Base-by-base conservation (phyloP, 371 early-diverging fungal genomes). In the Entomophthora muscae region DNA sequence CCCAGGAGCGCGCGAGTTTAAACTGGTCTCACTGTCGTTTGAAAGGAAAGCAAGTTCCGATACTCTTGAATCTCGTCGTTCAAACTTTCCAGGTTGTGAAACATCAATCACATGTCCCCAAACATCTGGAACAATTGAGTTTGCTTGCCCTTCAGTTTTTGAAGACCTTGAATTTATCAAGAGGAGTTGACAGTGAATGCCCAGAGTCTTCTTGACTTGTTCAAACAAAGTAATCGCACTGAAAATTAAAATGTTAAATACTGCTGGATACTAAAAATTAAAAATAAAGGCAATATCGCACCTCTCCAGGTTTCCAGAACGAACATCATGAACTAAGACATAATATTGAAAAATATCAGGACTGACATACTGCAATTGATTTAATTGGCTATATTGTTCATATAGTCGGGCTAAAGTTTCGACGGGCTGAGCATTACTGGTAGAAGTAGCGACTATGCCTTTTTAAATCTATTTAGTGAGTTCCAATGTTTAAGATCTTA, bases 391-490 rank as follows among this genome's bases (percentile, higher is more conserved):
- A 55, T 78, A 75, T 53, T 65, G 64, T 56, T 79, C 78, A 62
- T 77, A 80, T 22, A 89, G 74, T 42, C 75, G 73, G 56, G 78
- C 75, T 28, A 89, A 73, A 0, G 83, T 76, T 5, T 75, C 78
- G 22, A 92, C 74, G 0, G 93, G 92, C 66, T 93, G 89, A 0
- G 83, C 75, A 52, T 88, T 81, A 0, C 80, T 66, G 0, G 91
- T 84, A 0, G 93, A 87, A 13, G 86, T 82, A 7, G 84, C 90
- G 56, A 88, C 74, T 54, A 94, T 66, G 53, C 76, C 79, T 78
- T 56, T 13, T 23, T 42, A 33, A 31, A 56, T 23, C 24, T 26
- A 56, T 61, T 12, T 52, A 10, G 30, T 32, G 24, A 58, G 21
- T 51, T 67, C n/a, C 22, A 56, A n/a, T n/a, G 42, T 2, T 33